Percentiles rank a stretch among this genome's conserved stretches.
Evolutionary conservation across 345 rosid genomes (phyloP).

Genomic region (Limnanthes douglasii): DNA sequence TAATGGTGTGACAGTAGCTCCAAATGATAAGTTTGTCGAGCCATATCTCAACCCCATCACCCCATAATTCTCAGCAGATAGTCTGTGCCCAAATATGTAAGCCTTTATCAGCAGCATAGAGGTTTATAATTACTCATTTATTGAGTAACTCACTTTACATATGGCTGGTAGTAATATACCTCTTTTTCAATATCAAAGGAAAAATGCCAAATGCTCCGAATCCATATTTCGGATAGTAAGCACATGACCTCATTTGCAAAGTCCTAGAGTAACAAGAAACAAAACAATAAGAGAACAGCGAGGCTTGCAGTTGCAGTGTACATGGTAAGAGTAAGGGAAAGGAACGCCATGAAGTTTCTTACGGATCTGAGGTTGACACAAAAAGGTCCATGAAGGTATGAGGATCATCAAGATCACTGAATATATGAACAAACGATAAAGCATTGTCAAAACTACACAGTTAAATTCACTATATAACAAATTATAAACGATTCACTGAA

Average conservation of each 20-base stretch:
- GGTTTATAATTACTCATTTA: too few species aligned
- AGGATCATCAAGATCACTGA: slow-evolving; percentile 80
- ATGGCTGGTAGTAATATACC: slow-evolving; percentile 16
- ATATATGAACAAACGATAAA: slow-evolving; percentile 1
- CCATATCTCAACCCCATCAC: slow-evolving; percentile 83
- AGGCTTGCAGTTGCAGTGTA: neutral
- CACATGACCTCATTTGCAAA: slow-evolving; percentile 49
- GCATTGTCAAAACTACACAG: too few species aligned
- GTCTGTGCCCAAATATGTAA: too few species aligned
- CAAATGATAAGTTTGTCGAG: slow-evolving; percentile 47
- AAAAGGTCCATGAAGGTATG: slow-evolving; percentile 84
- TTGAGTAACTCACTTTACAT: too few species aligned
- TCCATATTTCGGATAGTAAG: slow-evolving; percentile 63
- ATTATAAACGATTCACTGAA: too few species aligned
- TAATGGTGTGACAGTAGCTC: slow-evolving; percentile 54
- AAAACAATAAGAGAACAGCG: slow-evolving; percentile 4
- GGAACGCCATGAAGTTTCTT: slow-evolving; percentile 11
- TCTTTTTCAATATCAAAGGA: slow-evolving; percentile 40
- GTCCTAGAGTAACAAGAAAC: slow-evolving; percentile 26
- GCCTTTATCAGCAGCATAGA: slow-evolving; percentile 7
- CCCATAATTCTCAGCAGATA: slow-evolving; percentile 41
- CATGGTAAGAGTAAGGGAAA: neutral
- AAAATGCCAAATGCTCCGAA: slow-evolving; percentile 66
- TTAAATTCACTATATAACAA: neutral
- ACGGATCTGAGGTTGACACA: slow-evolving; percentile 72